Conservation (phyloP, 2,329 filamentous ascomycete genomes). For the Sporothrix humicola region DNA sequence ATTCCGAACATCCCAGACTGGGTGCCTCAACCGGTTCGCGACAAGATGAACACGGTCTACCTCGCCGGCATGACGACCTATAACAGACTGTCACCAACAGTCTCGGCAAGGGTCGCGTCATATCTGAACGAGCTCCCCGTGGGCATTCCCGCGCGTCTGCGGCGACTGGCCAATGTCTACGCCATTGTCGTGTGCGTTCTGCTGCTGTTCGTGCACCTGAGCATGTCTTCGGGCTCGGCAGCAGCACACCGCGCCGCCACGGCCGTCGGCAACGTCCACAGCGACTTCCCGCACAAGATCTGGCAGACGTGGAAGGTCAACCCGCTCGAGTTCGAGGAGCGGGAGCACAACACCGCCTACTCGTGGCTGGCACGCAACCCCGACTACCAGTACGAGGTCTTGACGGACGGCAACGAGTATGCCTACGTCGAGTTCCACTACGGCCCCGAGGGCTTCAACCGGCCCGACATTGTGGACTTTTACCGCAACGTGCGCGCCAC, state of each 20-base stretch:
- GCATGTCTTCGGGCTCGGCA: not conserved
- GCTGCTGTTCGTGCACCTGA: slow-evolving; percentile 32
- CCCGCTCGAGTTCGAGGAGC: slow-evolving; percentile 68
- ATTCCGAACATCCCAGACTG: slow-evolving; percentile 28
- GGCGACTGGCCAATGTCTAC: slow-evolving; percentile 36
- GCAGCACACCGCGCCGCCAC: slow-evolving; percentile 19
- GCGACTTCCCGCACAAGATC: slow-evolving; percentile 68
- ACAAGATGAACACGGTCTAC: slow-evolving; percentile 27
- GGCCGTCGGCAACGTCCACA: slow-evolving; percentile 17
- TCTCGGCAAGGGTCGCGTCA: not conserved
- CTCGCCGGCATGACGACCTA: not conserved
- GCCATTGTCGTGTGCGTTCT: slow-evolving; percentile 29
- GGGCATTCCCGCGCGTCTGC: slow-evolving; percentile 33
- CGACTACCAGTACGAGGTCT: slow-evolving; percentile 68
- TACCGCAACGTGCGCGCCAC: slow-evolving; percentile 65
- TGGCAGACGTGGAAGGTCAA: slow-evolving; percentile 80
- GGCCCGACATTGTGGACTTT: slow-evolving; percentile 67
- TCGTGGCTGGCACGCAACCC: slow-evolving; percentile 73
- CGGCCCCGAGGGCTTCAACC: slow-evolving; percentile 67
- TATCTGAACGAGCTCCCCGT: slow-evolving; percentile 21
- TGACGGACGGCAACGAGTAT: slow-evolving; percentile 71
- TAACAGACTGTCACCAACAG: not conserved
- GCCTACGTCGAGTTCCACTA: slow-evolving; percentile 72
- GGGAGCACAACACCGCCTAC: slow-evolving; percentile 63
- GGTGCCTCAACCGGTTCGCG: slow-evolving; percentile 15